A percentile compares a stretch with the other conserved stretches of the same genome.
phyloP scores from a whole-genome alignment of 2,329 filamentous ascomycete genomes.

The Ceratocystiopsis brevicomis region DNA sequence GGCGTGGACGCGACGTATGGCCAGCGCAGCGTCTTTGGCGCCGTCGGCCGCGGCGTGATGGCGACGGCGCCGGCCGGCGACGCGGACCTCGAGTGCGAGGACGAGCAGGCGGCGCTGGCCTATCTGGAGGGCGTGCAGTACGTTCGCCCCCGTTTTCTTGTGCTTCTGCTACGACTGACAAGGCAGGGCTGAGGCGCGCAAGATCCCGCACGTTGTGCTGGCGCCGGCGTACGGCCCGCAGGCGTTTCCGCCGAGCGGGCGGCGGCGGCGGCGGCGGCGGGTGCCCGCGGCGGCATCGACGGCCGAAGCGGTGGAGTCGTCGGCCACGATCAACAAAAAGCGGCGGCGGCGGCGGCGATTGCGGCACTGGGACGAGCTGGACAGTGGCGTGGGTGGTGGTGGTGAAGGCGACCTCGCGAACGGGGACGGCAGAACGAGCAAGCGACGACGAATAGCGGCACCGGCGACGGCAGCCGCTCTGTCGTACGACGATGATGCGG shows the following conservation, averaged over 20 bases:
- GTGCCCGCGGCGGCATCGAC: too few relatives aligned
- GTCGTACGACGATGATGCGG: slow-evolving; percentile 14
- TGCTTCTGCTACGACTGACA: slow-evolving; percentile 18
- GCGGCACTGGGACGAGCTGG: slow-evolving; percentile 10
- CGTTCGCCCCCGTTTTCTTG: slow-evolving; percentile 15
- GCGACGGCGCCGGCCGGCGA: slow-evolving; percentile 21
- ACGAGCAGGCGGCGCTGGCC: slow-evolving; percentile 46
- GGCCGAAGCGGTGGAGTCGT: too few relatives aligned
- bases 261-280: neutral
- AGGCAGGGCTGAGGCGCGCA: slow-evolving; percentile 60
- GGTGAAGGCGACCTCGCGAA: neutral
- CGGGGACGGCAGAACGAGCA: neutral
- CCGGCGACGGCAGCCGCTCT: slow-evolving; percentile 4
- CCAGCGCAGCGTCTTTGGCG: slow-evolving; percentile 53
- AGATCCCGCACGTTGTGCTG: slow-evolving; percentile 52
- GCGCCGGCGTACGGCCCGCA: slow-evolving; percentile 38
- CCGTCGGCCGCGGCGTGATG: slow-evolving; percentile 24
- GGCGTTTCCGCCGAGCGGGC: slow-evolving; percentile 14
- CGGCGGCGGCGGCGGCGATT: slow-evolving; percentile 3
- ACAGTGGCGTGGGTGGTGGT: neutral
- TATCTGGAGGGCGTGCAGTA: slow-evolving; percentile 57
- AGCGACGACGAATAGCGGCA: slow-evolving; percentile 3
- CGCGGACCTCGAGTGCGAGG: slow-evolving; percentile 47
- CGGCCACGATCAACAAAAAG: neutral
- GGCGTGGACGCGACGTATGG: slow-evolving; percentile 47